These are phyloP conservation scores for Cladosporium sp. DNA, from an alignment of 2,329 filamentous ascomycete species.

Conservation along the genomic window DNA sequence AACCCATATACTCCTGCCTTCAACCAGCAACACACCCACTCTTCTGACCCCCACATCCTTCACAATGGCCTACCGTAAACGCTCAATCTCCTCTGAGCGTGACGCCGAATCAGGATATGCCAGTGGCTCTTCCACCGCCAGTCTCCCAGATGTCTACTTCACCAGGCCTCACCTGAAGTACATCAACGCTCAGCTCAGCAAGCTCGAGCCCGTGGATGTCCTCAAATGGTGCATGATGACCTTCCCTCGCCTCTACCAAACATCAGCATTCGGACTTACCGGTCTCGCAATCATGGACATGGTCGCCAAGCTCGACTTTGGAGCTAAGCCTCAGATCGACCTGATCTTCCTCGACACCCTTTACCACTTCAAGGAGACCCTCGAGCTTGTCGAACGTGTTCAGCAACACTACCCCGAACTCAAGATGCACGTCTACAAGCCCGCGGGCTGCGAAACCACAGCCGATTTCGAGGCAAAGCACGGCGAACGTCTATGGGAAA, in stretches of 20 bases:
- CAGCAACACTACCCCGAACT: slow-evolving; percentile 74
- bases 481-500: slow-evolving; percentile 81
- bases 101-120: slow-evolving; percentile 82
- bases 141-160: slow-evolving; percentile 77
- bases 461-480: slow-evolving; percentile 80
- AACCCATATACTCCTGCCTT: not conserved
- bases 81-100: slow-evolving; percentile 34
- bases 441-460: slow-evolving; percentile 69
- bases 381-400: slow-evolving; percentile 63
- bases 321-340: slow-evolving; percentile 55
- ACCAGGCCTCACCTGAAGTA: slow-evolving; percentile 85
- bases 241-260: slow-evolving; percentile 76
- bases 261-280: slow-evolving; percentile 53
- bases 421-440: slow-evolving; percentile 86
- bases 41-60: slow-evolving; percentile 4
- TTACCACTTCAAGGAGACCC: slow-evolving; percentile 54
- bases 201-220: slow-evolving; percentile 85
- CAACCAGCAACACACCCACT: not conserved
- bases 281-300: slow-evolving; percentile 59
- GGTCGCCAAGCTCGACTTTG: slow-evolving; percentile 70
- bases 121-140: slow-evolving; percentile 63
- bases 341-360: slow-evolving; percentile 58
- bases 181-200: slow-evolving; percentile 85
- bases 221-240: slow-evolving; percentile 89
- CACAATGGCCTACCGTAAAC: slow-evolving; percentile 29